Conservation (phyloP, 352 stramenopile genomes). For the Globisporangium cylindrosporum region DNA sequence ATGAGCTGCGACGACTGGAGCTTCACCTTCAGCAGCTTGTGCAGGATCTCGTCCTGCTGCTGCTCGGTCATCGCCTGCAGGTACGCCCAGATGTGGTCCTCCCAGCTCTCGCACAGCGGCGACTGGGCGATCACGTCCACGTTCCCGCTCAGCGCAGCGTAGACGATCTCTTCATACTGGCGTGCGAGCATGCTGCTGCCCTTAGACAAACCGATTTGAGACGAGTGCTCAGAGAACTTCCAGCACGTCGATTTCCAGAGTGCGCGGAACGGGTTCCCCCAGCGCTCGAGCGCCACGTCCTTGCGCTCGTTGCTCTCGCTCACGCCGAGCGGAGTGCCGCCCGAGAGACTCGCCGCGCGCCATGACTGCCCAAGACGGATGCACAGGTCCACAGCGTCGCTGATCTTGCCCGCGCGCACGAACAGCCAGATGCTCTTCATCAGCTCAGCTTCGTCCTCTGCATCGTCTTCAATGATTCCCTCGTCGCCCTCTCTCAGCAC, state of each 20-base stretch:
- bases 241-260: conserved; percentile 88
- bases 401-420: conserved; percentile 58
- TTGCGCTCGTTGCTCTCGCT: conserved; percentile 49
- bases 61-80: conserved; percentile 65
- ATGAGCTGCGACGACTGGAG: conserved; percentile 67
- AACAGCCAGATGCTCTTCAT: conserved; percentile 76
- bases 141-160: conserved; percentile 76
- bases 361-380: conserved; percentile 71
- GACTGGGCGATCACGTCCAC: conserved; percentile 61
- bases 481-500: conserved; percentile 62
- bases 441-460: conserved; percentile 76
- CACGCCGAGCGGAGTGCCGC: conserved; percentile 53
- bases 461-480: conserved; percentile 66
- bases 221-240: conserved; percentile 61
- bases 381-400: conserved; percentile 71
- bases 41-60: conserved; percentile 67
- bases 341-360: conserved; percentile 75
- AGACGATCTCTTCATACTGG: conserved; percentile 79
- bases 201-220: conserved; percentile 50
- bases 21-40: conserved; percentile 75
- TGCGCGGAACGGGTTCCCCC: conserved; percentile 79
- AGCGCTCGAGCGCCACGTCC: conserved; percentile 54
- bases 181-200: conserved; percentile 55
- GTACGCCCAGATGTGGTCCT: conserved; percentile 85
- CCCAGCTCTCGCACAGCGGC: conserved; percentile 73